Evolutionary conservation across 108 stramenopile genomes (phyloP), one percentile per base, ranked within the genome.

Genomic region (Fragilariopsis cylindrus): DNA sequence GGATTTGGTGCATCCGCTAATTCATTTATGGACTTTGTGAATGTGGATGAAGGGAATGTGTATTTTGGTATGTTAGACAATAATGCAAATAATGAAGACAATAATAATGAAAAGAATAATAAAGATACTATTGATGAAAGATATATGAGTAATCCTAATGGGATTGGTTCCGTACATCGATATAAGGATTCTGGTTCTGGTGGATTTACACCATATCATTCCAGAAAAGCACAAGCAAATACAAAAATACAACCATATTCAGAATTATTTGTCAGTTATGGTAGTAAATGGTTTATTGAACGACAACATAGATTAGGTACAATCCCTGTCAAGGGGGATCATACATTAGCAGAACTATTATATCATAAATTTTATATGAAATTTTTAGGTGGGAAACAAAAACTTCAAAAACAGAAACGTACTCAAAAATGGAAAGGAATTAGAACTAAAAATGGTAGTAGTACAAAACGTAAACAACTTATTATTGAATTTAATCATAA

Each of bases 1-100:
- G 86, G 84, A 18, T 60, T 86, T 7, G 90, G 90, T n/a, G 78
- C 87, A 66, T 65, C 88, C 41, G 81, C 79, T 16, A 87, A 89
- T 76, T 76, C 77, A 53, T 84, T 89, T 77, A 69, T 84, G 53
- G 77, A 81, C 44, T 67, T 89, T 71, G 79, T 69, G 16, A 90
- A 87, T 65, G 57, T 84, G 12, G 72, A 79, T 44, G 68, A 76
- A 62, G 58, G 58, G 9, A 48, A 3, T 13, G 70, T 52, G 18
- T 42, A 67, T 54, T 77, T 77, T 48, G 74, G 54, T 49, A 47
- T 41, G 60, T n/a, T n/a, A n/a, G n/a, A n/a, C n/a, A n/a, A n/a
- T n/a, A n/a, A n/a, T n/a, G n/a, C n/a, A n/a, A n/a, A n/a, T n/a
- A n/a, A n/a, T n/a, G n/a, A n/a, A n/a, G n/a, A n/a, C n/a, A n/a